These are phyloP conservation scores for Begonia masoniana DNA, from an alignment of 306 rosid genomes.

Conservation along the genomic window DNA sequence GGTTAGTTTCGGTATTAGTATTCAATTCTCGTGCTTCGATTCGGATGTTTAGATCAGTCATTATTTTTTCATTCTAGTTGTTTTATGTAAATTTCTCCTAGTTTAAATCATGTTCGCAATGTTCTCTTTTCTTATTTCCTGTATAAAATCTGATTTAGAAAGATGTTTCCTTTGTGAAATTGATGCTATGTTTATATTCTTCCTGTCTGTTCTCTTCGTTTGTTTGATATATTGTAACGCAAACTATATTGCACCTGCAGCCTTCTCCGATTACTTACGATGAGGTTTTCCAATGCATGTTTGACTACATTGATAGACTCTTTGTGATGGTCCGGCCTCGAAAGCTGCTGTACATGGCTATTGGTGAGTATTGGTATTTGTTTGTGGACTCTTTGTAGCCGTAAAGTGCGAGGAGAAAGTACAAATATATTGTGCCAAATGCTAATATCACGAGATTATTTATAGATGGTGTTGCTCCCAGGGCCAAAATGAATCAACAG, in stretches of 20 bases:
- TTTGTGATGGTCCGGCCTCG: constrained; percentile 92
- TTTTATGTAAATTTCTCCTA: too few species aligned
- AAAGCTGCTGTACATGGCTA: constrained; percentile 88
- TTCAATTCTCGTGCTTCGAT: background rate
- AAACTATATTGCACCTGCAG: constrained; percentile 24
- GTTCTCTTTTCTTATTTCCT: too few species aligned
- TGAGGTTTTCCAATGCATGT: constrained; percentile 92
- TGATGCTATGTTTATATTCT: too few species aligned
- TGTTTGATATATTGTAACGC: too few species aligned
- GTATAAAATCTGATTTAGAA: too few species aligned
- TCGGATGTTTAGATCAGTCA: background rate
- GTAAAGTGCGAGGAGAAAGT: background rate
- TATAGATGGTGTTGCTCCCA: constrained; percentile 97
- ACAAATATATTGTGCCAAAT: background rate
- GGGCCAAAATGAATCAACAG: constrained; percentile 99
- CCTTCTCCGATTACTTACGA: constrained; percentile 70
- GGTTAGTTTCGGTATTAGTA: constrained; percentile 20
- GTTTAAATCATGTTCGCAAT: too few species aligned
- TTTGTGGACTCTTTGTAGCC: constrained; percentile 3
- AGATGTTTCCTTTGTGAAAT: too few species aligned
- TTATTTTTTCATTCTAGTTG: too few species aligned
- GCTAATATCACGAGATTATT: constrained; percentile 12
- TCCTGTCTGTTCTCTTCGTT: too few species aligned
- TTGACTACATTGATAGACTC: constrained; percentile 85
- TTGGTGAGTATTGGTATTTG: constrained; percentile 43